phyloP scores from a whole-genome alignment of 2,329 filamentous ascomycete genomes.

The Pestalotiopsis sp. region DNA sequence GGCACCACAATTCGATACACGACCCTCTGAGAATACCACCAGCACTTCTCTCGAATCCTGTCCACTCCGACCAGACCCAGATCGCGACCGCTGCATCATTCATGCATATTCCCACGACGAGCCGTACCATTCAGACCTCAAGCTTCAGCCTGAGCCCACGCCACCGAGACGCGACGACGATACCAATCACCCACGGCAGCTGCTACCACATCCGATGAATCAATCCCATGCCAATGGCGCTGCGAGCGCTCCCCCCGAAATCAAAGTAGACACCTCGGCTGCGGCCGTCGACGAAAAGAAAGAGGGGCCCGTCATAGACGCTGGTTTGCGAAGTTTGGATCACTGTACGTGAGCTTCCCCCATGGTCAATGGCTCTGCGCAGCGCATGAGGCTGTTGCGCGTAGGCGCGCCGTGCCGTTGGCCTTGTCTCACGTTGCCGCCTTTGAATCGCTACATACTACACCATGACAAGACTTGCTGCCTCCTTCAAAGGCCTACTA shows the following conservation, averaged over 20 bases:
- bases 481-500: not conserved
- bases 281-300: conserved; percentile 45
- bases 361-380: not conserved
- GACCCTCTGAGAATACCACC: not conserved
- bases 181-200: conserved; percentile 20
- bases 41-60: not conserved
- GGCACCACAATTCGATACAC: not conserved
- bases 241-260: conserved; percentile 18
- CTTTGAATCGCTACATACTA: not conserved
- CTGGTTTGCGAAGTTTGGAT: conserved; percentile 78
- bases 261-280: conserved; percentile 18
- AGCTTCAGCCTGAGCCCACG: not conserved
- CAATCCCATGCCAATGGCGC: conserved; percentile 35
- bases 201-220: conserved; percentile 29
- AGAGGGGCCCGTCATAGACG: conserved; percentile 55
- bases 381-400: not conserved
- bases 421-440: not conserved
- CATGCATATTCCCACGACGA: conserved; percentile 6
- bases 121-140: not conserved
- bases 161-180: not conserved
- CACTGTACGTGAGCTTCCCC: conserved; percentile 60
- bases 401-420: not conserved
- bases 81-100: not conserved
- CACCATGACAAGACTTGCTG: not conserved
- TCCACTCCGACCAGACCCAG: not conserved